These are phyloP conservation scores for Tetrahymena borealis DNA, from an alignment of 73 alveolate species.

Conservation along the genomic window DNA sequence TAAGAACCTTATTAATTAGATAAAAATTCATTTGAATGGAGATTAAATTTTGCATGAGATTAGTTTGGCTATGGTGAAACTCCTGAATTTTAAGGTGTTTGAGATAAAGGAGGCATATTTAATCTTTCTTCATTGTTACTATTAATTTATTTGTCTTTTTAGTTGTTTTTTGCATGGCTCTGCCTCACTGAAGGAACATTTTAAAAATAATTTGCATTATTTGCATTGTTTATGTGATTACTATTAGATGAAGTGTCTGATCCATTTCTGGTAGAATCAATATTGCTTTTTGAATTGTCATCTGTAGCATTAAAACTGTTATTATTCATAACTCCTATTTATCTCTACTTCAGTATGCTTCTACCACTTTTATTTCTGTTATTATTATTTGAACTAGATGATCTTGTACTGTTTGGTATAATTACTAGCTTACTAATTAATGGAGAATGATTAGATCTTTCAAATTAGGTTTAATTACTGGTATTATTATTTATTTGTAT, in stretches of 20 bases:
- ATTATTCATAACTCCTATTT: neutral
- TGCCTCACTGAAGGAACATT: neutral
- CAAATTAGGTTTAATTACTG: neutral
- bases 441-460: neutral
- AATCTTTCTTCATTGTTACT: neutral
- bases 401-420: neutral
- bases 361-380: neutral
- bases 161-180: neutral
- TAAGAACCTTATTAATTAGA: too few relatives aligned
- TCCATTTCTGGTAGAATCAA: neutral
- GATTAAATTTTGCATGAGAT: neutral
- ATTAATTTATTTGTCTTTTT: neutral
- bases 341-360: neutral
- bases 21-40: neutral
- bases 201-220: neutral
- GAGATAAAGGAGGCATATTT: neutral
- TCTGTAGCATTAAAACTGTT: neutral
- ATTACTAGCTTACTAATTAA: neutral
- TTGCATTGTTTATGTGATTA: neutral
- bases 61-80: too few relatives aligned
- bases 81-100: neutral
- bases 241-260: neutral
- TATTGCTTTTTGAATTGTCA: neutral
- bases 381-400: neutral
- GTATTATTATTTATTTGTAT: neutral